Conservation (phyloP, 345 rosid species). For the Isatis tinctoria region DNA sequence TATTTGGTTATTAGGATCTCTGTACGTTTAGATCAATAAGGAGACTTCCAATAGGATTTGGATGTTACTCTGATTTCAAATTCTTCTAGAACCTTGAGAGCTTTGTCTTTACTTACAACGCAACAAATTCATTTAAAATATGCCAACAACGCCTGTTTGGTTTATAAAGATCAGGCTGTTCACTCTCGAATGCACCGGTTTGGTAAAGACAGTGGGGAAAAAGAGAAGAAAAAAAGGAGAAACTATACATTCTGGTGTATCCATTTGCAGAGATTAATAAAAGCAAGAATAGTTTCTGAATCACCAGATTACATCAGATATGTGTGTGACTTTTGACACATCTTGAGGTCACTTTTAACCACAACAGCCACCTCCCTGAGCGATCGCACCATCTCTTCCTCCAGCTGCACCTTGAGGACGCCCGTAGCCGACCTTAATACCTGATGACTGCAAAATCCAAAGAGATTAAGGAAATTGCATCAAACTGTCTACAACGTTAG, state of each 20-base stretch:
- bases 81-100: neutral
- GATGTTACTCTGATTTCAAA: neutral
- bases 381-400: slow-evolving; percentile 67
- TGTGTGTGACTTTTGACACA: neutral
- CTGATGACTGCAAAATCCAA: slow-evolving; percentile 62
- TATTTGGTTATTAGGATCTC: slow-evolving; percentile 1
- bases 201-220: neutral
- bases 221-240: neutral
- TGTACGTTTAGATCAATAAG: slow-evolving; percentile 21
- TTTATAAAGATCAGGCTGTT: slow-evolving; percentile 22
- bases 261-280: slow-evolving; percentile 25
- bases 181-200: slow-evolving; percentile 26
- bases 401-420: slow-evolving; percentile 70
- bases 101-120: neutral
- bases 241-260: slow-evolving; percentile 36
- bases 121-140: slow-evolving; percentile 2
- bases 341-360: slow-evolving; percentile 18
- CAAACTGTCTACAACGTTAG: neutral
- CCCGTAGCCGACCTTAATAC: slow-evolving; percentile 86
- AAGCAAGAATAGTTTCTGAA: slow-evolving; percentile 25
- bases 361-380: slow-evolving; percentile 85
- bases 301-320: slow-evolving; percentile 28
- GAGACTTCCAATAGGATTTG: neutral
- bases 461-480: neutral
- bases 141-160: slow-evolving; percentile 23